Evolutionary conservation across 208 protist species (phyloP), one percentile per base, ranked within the genome.

Genomic region (Wallacemonas collosoma): DNA sequence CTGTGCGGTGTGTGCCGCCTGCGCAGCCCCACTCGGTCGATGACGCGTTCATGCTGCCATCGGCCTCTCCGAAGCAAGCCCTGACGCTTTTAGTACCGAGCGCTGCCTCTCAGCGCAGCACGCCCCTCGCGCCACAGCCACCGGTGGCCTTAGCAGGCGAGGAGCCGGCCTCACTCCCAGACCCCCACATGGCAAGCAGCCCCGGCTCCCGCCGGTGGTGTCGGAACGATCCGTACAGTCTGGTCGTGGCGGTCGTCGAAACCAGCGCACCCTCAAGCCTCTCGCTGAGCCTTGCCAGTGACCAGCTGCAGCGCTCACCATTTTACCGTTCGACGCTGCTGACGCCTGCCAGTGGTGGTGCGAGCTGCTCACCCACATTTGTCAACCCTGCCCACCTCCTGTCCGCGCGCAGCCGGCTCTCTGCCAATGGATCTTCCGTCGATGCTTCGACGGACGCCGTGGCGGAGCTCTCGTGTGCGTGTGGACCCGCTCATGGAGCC

Each of bases 261-360:
- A 65, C 60, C n/a, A 65, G 60, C 40, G 60, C 60, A 4, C 60
- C 60, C 7, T 65, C 60, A 17, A 65, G 60, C 26, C 60, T 41
- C n/a, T 44, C 60, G 60, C 60, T n/a, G 43, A 65, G 60, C 43
- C 60, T 65, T 3, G 8, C 38, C 40, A 50, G 60, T 26, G 60
- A 65, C 6, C 56, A 62, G 56, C 38, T 6, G 41, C 60, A 65
- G 60, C 60, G 60, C 38, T 39, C 60, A 5, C 60, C 60, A 3
- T 41, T 65, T 4, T 36, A 48, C 43, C 40, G 38, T 4, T 9
- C 12, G 14, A 4, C 60, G 17, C 43, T 65, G 60, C 60, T 65
- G 14, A 65, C 38, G 8, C 60, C 60, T 3, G 60, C 36, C 35
- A 8, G 8, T 15, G 38, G 51, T 26, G 14, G n/a, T 7, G 15